Evolutionary conservation across 108 stramenopile species (phyloP).

Genomic region (Hondaea fermentalgiana): DNA sequence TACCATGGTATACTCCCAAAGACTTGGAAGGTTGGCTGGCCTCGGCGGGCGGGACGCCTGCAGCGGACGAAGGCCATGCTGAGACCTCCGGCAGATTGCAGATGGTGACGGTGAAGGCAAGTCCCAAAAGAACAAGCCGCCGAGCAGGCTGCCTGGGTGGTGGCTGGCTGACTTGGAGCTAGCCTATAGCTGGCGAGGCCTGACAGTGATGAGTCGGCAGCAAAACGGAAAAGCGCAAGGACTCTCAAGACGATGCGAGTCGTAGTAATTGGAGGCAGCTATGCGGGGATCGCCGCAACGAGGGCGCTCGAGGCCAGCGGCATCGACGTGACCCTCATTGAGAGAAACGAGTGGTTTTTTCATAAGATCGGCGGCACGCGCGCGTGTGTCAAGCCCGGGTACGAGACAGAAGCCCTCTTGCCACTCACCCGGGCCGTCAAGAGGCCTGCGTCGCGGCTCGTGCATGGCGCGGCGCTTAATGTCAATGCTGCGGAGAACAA

Average conservation of each 20-base stretch:
- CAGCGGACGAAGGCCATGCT: too few relatives aligned
- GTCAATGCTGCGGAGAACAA: background rate
- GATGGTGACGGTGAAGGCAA: too few relatives aligned
- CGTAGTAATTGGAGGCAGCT: background rate
- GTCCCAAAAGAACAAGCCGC: too few relatives aligned
- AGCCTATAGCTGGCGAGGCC: too few relatives aligned
- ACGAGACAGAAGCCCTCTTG: background rate
- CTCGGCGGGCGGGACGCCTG: too few relatives aligned
- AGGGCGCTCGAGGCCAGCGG: background rate
- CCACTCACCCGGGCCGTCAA: background rate
- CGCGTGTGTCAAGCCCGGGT: background rate
- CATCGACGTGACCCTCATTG: background rate
- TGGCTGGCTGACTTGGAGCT: too few relatives aligned
- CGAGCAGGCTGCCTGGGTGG: too few relatives aligned
- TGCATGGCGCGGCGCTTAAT: background rate
- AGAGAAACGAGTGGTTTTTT: background rate
- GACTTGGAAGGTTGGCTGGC: too few relatives aligned
- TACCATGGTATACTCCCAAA: too few relatives aligned
- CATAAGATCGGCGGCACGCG: background rate
- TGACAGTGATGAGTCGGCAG: too few relatives aligned
- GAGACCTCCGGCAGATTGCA: too few relatives aligned
- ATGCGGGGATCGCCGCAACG: background rate
- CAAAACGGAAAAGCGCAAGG: too few relatives aligned
- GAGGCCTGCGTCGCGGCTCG: background rate
- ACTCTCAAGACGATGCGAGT: background rate